These are phyloP conservation scores for Blastomyces percursus DNA, from an alignment of 2,329 filamentous ascomycete species.

Conservation along the genomic window DNA sequence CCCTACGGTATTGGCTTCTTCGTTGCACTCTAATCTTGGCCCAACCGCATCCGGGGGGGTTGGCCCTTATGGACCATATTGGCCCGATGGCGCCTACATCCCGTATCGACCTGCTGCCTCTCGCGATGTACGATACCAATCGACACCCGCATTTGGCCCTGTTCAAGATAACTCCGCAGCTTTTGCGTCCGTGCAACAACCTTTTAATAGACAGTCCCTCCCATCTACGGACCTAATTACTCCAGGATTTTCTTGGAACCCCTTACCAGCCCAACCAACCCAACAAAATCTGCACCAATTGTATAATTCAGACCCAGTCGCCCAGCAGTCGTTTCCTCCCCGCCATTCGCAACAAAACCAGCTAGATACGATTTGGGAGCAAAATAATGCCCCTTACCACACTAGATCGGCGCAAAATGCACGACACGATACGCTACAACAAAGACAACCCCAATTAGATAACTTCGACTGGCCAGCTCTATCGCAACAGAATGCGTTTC, in stretches of 20 bases:
- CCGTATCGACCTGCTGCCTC: conserved; percentile 50
- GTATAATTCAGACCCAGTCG: conserved; percentile 21
- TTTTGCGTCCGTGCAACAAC: conserved; percentile 22
- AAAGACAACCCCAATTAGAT: conserved; percentile 11
- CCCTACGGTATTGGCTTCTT: conserved; percentile 48
- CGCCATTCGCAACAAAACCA: conserved; percentile 14
- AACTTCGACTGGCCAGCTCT: conserved; percentile 20
- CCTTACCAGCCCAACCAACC: conserved; percentile 16
- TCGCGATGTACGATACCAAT: conserved; percentile 38
- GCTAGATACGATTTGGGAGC: conserved; percentile 16
- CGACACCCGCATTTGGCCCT: conserved; percentile 17
- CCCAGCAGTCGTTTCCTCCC: conserved; percentile 28
- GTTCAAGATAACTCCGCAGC: conserved; percentile 18
- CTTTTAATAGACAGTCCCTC: conserved; percentile 21
- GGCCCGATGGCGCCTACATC: conserved; percentile 52
- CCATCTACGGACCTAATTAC: conserved; percentile 20
- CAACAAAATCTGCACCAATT: conserved; percentile 8
- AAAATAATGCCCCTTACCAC: conserved; percentile 21
- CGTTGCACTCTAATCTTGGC: conserved; percentile 41
- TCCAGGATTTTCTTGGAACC: conserved; percentile 24
- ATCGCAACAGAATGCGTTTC: conserved; percentile 12
- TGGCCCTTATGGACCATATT: conserved; percentile 51
- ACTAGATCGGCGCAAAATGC: conserved; percentile 14
- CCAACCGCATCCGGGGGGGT: conserved; percentile 48
- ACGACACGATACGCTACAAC: neutral